These are phyloP conservation scores for Mycena sanguinolenta DNA, from an alignment of 768 basidiomycete species.

Conservation along the genomic window DNA sequence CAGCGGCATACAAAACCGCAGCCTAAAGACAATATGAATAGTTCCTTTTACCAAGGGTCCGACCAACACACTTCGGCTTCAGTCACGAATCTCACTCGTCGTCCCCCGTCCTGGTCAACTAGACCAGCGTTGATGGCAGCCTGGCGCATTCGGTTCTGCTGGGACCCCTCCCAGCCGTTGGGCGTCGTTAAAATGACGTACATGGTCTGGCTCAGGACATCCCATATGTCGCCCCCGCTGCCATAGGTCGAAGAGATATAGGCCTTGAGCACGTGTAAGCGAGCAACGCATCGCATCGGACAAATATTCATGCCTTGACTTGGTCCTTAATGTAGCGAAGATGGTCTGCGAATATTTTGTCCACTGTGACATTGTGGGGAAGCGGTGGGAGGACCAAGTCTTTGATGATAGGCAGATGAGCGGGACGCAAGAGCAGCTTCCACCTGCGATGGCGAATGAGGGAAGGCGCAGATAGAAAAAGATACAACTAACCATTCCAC, in stretches of 20 bases:
- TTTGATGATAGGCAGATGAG: constrained; percentile 38
- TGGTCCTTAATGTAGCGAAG: constrained; percentile 37
- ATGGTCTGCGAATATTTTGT: constrained; percentile 37
- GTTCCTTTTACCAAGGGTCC: not conserved
- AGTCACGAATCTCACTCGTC: constrained; percentile 39
- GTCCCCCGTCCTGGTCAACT: constrained; percentile 33
- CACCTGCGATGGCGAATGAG: constrained; percentile 24
- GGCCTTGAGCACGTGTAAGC: too few relatives aligned
- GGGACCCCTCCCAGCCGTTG: constrained; percentile 42
- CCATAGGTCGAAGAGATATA: constrained; percentile 33
- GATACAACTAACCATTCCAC: constrained; percentile 21
- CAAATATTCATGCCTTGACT: constrained; percentile 24
- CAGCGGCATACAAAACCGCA: constrained; percentile 38
- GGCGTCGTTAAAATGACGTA: constrained; percentile 41
- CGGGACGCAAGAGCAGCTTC: constrained; percentile 38
- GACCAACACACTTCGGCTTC: constrained; percentile 33
- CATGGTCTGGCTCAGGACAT: constrained; percentile 32
- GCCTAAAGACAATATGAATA: constrained; percentile 24
- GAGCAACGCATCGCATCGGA: too few relatives aligned
- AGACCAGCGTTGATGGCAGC: constrained; percentile 41
- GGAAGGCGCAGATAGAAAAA: not conserved
- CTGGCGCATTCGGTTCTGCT: constrained; percentile 39
- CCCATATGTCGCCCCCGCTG: constrained; percentile 37
- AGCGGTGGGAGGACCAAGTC: constrained; percentile 35
- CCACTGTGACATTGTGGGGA: constrained; percentile 25